These are phyloP conservation scores for Hypoxylon sp. DNA, from an alignment of 2,329 filamentous ascomycete species.

Conservation along the genomic window DNA sequence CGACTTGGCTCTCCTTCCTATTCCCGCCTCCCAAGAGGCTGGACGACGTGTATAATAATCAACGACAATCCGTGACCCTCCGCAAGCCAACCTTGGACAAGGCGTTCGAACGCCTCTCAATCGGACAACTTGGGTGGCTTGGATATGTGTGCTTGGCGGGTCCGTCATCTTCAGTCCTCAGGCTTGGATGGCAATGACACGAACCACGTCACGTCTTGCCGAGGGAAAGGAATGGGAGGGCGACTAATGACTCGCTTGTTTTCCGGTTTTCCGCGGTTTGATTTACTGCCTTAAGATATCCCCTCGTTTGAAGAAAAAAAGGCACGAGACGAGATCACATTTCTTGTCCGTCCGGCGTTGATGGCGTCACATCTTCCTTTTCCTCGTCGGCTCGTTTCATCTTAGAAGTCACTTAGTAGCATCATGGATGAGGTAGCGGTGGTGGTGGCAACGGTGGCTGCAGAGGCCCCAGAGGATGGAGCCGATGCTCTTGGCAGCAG, in stretches of 20 bases:
- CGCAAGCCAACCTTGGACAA: constrained; percentile 23
- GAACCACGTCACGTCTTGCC: constrained; percentile 5
- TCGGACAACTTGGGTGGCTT: constrained; percentile 27
- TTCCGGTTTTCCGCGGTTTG: constrained; percentile 20
- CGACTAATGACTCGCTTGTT: constrained; percentile 19
- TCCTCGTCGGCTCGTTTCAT: constrained; percentile 21
- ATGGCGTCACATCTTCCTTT: constrained; percentile 32
- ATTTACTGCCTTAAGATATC: constrained; percentile 32
- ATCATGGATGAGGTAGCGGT: constrained; percentile 20
- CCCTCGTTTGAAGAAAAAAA: constrained; percentile 35
- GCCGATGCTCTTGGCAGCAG: constrained; percentile 1
- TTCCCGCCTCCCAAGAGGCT: background rate
- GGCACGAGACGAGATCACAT: constrained; percentile 26
- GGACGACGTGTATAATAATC: constrained; percentile 12
- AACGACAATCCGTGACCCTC: constrained; percentile 7
- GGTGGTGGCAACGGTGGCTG: background rate
- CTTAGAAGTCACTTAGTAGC: constrained; percentile 26
- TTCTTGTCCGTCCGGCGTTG: constrained; percentile 36
- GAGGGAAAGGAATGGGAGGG: background rate
- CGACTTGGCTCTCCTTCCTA: background rate
- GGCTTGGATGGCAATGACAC: constrained; percentile 10
- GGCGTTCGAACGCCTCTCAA: background rate
- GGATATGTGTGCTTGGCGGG: constrained; percentile 17
- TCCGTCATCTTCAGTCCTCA: background rate
- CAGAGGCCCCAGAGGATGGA: background rate